Evolutionary conservation across 2,329 filamentous ascomycete genomes (phyloP).

Genomic region (Epichloe brachyelytri): DNA sequence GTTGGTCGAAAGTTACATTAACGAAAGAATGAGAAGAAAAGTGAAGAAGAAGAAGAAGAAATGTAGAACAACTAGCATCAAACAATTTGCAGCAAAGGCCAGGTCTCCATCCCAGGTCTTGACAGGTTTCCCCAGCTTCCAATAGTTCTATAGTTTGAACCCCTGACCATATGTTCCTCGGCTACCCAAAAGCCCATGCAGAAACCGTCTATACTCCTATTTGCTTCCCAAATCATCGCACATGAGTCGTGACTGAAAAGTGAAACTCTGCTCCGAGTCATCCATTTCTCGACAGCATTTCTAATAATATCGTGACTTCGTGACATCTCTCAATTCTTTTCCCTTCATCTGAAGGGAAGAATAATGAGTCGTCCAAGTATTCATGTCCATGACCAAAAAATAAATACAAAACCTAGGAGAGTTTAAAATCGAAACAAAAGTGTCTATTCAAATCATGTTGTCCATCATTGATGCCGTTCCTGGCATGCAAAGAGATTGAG

Average conservation of each 20-base stretch:
- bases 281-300: neutral
- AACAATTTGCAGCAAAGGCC: neutral
- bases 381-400: neutral
- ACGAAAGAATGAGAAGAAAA: neutral
- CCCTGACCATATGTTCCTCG: neutral
- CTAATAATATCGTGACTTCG: conserved; percentile 1
- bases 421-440: neutral
- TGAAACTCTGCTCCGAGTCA: neutral
- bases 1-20: neutral
- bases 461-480: neutral
- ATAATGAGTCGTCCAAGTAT: neutral
- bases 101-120: neutral
- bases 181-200: neutral
- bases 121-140: neutral
- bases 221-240: neutral
- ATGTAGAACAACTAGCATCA: neutral
- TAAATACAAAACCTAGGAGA: neutral
- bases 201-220: neutral
- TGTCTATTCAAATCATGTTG: conserved; percentile 1
- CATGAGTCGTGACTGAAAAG: neutral
- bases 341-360: neutral
- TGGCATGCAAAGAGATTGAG: neutral
- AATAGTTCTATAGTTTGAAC: neutral
- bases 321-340: neutral
- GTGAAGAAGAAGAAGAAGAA: neutral